Conservation (phyloP, 2,329 filamentous ascomycete species). For the Neurospora crassa region DNA sequence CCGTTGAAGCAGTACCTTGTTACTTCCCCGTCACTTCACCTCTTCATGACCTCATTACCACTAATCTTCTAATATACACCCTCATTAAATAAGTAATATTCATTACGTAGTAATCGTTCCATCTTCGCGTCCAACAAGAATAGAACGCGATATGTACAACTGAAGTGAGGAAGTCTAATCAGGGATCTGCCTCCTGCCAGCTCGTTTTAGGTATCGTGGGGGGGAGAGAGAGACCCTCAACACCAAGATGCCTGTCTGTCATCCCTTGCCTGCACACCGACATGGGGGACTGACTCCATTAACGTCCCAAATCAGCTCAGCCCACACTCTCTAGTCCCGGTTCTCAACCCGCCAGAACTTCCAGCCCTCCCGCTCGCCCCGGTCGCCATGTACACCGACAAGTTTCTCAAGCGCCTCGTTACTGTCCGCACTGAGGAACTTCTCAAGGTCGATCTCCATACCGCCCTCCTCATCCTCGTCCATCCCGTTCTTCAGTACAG, state of each 20-base stretch:
- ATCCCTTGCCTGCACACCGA: not conserved
- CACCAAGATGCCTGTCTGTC: not conserved
- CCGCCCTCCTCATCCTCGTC: slow-evolving; percentile 69
- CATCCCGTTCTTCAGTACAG: slow-evolving; percentile 77
- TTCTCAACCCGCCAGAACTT: slow-evolving; percentile 71
- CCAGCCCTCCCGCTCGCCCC: slow-evolving; percentile 67
- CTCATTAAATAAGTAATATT: not conserved
- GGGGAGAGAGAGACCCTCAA: not conserved
- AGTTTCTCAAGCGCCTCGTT: slow-evolving; percentile 78
- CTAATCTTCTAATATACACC: not conserved
- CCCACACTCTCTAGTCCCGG: slow-evolving; percentile 13
- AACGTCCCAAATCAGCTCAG: not conserved
- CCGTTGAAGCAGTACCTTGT: not conserved
- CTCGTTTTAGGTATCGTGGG: not conserved
- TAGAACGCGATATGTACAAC: not conserved
- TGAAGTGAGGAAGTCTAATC: not conserved
- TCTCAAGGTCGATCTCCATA: slow-evolving; percentile 85
- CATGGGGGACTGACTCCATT: not conserved
- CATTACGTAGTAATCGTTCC: not conserved
- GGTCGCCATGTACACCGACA: slow-evolving; percentile 66
- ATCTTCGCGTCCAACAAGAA: not conserved
- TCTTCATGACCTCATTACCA: not conserved
- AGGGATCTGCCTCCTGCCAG: not conserved
- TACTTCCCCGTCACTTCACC: not conserved
- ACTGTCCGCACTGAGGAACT: slow-evolving; percentile 71